Base-by-base conservation (phyloP, 805 yeast genomes). In the Torulaspora indica region DNA sequence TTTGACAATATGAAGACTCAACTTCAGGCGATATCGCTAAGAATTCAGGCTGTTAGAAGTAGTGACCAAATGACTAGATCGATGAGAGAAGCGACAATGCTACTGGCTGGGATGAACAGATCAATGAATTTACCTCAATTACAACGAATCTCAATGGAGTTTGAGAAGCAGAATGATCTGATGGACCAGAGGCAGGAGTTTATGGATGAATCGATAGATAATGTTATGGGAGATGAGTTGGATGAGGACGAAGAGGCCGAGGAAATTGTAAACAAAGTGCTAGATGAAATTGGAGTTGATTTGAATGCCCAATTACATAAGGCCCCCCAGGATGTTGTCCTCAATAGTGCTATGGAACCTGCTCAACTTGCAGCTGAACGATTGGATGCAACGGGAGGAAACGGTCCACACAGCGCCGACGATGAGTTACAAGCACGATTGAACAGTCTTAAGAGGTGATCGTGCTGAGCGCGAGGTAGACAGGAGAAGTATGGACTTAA, bases 141-240 rank as follows among this genome's bases (percentile, higher is more conserved):
- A 48, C 83, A 87, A 45, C 77, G 83, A 49, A 93, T 93, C 15
- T 88, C 97, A 2, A 90, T 87, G 85, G 98, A 93, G 57, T 93
- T 93, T 65, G 95, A 93, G 58, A 81, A 79, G 57, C 95, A 91
- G 60, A 87, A 85, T 66, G 98, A 95, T 61, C 71, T 95, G 56
- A 93, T 93, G 98, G 97, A 91, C 65, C 98, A 93, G 69, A 82
- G 95, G 59, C 98, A 95, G 66, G 99, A 95, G 64, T 87, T 95
- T 79, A 93, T 93, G 85, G 98, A 93, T 62, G 98, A 93, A 62
- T 95, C 96, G 14, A 83, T 93, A 56, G 99, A 93, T 61, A 96
- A 91, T 63, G 85, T 93, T 14, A 88, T 93, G 93, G 95, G 84
- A 42, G 88, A 82, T 57, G 97, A 87, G 57, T 79, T 86, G 46